Conservation (phyloP, 352 stramenopile genomes). For the Pythium folliculosum region DNA sequence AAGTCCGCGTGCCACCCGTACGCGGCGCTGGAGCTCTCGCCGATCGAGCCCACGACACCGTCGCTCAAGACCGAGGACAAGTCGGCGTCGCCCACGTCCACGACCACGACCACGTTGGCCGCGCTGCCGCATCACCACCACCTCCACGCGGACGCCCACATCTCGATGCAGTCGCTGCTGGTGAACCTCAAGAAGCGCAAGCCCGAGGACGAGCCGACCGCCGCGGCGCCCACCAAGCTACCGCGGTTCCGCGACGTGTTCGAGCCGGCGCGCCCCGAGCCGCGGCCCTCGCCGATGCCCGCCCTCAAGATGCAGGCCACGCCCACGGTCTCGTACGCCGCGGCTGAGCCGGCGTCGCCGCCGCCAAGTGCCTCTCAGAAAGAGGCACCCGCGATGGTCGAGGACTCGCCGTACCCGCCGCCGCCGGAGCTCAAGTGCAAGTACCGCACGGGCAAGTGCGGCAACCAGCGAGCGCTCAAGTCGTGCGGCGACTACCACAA, state of each 20-base stretch:
- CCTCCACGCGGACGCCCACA: slow-evolving; percentile 31
- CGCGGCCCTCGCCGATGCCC: not conserved
- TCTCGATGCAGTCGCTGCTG: slow-evolving; percentile 73
- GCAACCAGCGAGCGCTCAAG: slow-evolving; percentile 71
- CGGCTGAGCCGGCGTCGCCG: slow-evolving; percentile 15
- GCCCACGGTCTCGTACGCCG: slow-evolving; percentile 6
- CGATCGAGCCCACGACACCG: not conserved
- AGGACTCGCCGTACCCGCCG: slow-evolving; percentile 19
- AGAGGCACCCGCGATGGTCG: slow-evolving; percentile 1
- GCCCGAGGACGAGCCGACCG: slow-evolving; percentile 24
- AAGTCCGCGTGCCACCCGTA: slow-evolving; percentile 15
- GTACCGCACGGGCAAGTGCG: slow-evolving; percentile 83
- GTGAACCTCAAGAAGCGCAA: slow-evolving; percentile 71
- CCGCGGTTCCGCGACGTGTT: slow-evolving; percentile 73
- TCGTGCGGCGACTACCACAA: slow-evolving; percentile 82
- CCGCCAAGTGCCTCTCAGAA: slow-evolving; percentile 9
- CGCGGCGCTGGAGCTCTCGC: slow-evolving; percentile 1
- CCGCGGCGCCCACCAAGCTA: slow-evolving; percentile 33
- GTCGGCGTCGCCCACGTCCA: slow-evolving; percentile 4
- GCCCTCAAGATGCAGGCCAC: slow-evolving; percentile 5
- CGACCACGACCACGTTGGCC: not conserved
- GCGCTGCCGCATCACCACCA: not conserved
- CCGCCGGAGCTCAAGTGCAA: slow-evolving; percentile 67
- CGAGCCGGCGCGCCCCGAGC: slow-evolving; percentile 26
- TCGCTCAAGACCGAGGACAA: not conserved